Percentiles rank a stretch among this genome's conserved stretches.
phyloP scores from a whole-genome alignment of 805 yeast genomes.

The Cyberlindnera euphorbiiphila region DNA sequence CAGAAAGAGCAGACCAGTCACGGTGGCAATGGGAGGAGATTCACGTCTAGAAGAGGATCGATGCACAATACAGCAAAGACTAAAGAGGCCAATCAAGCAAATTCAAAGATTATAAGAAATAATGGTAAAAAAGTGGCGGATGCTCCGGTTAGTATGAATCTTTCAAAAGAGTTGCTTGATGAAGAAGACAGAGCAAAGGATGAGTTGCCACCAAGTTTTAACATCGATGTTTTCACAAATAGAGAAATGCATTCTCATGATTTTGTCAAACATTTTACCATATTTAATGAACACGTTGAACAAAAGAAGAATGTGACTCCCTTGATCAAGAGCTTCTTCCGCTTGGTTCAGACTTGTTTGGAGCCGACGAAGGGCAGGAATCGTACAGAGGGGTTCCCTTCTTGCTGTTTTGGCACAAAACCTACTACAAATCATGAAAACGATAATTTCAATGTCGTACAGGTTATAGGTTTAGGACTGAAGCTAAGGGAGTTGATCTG shows the following conservation, averaged over 20 bases:
- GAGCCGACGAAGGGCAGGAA: too few species aligned
- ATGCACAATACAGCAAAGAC: neutral
- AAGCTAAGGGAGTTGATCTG: slow-evolving; percentile 3
- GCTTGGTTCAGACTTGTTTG: neutral
- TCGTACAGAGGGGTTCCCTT: neutral
- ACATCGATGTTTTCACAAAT: neutral
- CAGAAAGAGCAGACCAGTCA: slow-evolving; percentile 1
- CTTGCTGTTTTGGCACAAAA: slow-evolving; percentile 3
- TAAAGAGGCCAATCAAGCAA: neutral
- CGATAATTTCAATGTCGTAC: slow-evolving; percentile 1
- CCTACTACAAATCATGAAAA: neutral
- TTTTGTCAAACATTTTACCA: neutral
- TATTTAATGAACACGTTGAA: neutral
- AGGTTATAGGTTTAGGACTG: slow-evolving; percentile 6
- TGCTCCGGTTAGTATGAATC: neutral
- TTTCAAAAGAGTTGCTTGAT: too few species aligned
- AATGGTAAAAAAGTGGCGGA: too few species aligned
- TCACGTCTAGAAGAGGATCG: slow-evolving; percentile 1
- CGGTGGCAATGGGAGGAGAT: slow-evolving; percentile 1
- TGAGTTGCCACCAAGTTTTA: neutral
- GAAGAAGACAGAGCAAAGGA: neutral
- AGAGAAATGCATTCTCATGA: neutral
- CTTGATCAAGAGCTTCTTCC: neutral
- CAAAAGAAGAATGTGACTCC: neutral
- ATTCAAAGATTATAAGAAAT: too few species aligned